A percentile compares a stretch with the other conserved stretches of the same genome.
Evolutionary conservation across 2,329 filamentous ascomycete species (phyloP).

Genomic region (Colletotrichum eleusines): DNA sequence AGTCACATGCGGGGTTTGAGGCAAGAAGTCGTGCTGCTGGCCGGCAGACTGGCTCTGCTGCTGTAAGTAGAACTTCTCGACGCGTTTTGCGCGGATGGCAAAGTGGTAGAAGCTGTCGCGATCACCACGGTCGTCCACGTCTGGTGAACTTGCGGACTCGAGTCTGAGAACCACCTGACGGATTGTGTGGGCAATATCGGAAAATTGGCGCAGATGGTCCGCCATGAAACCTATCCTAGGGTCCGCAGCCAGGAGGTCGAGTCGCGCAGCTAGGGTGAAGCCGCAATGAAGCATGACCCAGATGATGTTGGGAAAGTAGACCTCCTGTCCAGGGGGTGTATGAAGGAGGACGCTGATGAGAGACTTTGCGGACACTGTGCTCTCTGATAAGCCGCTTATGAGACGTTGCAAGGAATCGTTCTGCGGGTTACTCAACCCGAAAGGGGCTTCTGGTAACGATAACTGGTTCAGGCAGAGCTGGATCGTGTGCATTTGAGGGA

Average conservation of each 20-base stretch:
- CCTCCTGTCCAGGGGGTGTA: slow-evolving; percentile 47
- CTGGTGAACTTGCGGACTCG: slow-evolving; percentile 43
- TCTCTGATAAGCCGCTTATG: slow-evolving; percentile 49
- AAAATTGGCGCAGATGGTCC: slow-evolving; percentile 47
- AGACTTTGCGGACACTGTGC: slow-evolving; percentile 48
- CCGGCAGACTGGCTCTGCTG: slow-evolving; percentile 6
- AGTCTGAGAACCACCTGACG: slow-evolving; percentile 48
- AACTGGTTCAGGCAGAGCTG: slow-evolving; percentile 50
- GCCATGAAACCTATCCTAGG: slow-evolving; percentile 45
- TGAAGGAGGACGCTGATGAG: slow-evolving; percentile 47
- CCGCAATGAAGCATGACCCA: slow-evolving; percentile 51
- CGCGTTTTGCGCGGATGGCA: slow-evolving; percentile 26
- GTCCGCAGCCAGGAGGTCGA: slow-evolving; percentile 49
- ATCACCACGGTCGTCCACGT: slow-evolving; percentile 37
- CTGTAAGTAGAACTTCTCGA: slow-evolving; percentile 39
- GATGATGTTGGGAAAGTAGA: slow-evolving; percentile 47
- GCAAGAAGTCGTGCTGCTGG: slow-evolving; percentile 5
- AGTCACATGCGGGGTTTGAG: not conserved
- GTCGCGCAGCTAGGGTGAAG: slow-evolving; percentile 47
- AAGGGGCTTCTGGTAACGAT: slow-evolving; percentile 45
- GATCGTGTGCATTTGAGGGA: slow-evolving; percentile 47
- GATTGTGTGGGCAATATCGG: slow-evolving; percentile 48
- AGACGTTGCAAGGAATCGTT: slow-evolving; percentile 40
- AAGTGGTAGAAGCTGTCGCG: slow-evolving; percentile 47
- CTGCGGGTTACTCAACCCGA: slow-evolving; percentile 46